Percentiles rank a stretch among this genome's conserved stretches.
Conservation (phyloP, 192 early-diverging fungal genomes). For the Rhizophagus sp. region DNA sequence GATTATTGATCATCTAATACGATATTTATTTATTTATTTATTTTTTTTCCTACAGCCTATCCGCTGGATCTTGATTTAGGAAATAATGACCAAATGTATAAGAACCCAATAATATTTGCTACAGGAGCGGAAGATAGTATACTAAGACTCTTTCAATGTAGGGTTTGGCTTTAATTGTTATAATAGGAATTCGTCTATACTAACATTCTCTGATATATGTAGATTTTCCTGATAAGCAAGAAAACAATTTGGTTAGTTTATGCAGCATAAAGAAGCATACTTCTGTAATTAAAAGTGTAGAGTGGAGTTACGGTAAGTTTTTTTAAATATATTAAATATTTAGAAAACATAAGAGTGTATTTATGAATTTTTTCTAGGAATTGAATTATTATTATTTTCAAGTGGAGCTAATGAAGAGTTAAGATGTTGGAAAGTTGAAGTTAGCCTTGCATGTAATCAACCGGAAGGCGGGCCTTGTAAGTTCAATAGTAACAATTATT, state of each 20-base stretch:
- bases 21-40: not conserved
- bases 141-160: conserved; percentile 58
- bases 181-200: too few species aligned
- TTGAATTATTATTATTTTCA: conserved; percentile 53
- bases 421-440: conserved; percentile 62
- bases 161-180: not conserved
- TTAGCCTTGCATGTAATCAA: conserved; percentile 21
- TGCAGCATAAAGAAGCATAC: conserved; percentile 49
- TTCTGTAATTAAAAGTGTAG: conserved; percentile 54
- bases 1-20: not conserved
- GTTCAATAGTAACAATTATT: not conserved
- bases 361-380: conserved; percentile 22
- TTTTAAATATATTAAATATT: not conserved
- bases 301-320: conserved; percentile 35
- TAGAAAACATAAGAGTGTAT: not conserved
- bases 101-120: conserved; percentile 48
- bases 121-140: conserved; percentile 60
- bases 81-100: not conserved
- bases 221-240: conserved; percentile 30
- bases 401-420: conserved; percentile 66
- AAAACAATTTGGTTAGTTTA: conserved; percentile 19
- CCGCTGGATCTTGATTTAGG: not conserved
- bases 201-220: not conserved
- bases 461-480: not conserved
- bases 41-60: not conserved